Percentiles rank a stretch among this genome's conserved stretches.
Evolutionary conservation across 2,329 filamentous ascomycete species (phyloP).

Genomic region (Cytospora mali): DNA sequence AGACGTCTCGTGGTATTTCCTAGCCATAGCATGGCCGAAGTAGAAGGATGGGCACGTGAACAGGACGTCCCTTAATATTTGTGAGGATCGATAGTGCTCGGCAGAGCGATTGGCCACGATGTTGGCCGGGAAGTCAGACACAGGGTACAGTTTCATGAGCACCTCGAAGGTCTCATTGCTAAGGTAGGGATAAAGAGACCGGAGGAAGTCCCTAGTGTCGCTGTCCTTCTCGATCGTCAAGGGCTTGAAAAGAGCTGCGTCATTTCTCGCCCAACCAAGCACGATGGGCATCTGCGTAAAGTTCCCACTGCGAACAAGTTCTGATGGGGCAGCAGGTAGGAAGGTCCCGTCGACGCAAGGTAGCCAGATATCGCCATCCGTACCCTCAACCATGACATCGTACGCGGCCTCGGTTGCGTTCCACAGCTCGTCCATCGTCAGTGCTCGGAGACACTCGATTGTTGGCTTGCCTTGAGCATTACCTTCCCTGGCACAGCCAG

Average conservation of each 20-base stretch:
- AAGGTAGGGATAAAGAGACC: constrained; percentile 1
- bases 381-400: background rate
- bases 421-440: constrained; percentile 4
- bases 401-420: background rate
- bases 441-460: background rate
- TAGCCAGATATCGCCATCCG: constrained; percentile 7
- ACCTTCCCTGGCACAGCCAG: background rate
- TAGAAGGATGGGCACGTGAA: constrained; percentile 8
- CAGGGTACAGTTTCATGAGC: constrained; percentile 2
- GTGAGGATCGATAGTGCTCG: background rate
- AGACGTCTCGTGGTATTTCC: background rate
- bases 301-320: background rate
- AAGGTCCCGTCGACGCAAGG: constrained; percentile 1
- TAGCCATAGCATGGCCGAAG: constrained; percentile 12
- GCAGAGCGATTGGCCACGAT: background rate
- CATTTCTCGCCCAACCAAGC: constrained; percentile 5
- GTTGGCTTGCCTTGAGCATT: background rate
- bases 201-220: background rate
- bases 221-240: background rate
- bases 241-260: constrained; percentile 2
- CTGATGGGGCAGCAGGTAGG: background rate
- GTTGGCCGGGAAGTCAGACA: constrained; percentile 1
- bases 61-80: constrained; percentile 9
- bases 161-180: background rate
- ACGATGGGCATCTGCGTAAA: constrained; percentile 11